These are phyloP conservation scores for Cladosporium sp. DNA, from an alignment of 2,329 filamentous ascomycete genomes.

Conservation along the genomic window DNA sequence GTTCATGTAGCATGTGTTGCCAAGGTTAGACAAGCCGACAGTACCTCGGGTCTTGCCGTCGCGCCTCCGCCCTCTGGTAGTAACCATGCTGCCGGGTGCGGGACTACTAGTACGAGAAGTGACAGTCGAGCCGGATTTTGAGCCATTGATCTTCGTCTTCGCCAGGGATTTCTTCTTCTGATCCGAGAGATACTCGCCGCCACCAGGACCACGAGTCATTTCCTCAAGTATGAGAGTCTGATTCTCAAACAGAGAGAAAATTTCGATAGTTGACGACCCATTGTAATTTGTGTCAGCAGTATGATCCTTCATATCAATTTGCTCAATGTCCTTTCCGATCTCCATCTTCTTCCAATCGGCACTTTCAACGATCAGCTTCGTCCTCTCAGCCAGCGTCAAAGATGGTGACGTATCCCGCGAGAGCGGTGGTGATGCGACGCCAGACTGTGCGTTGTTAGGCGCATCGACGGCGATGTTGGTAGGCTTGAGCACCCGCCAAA, in stretches of 20 bases:
- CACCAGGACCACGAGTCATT: constrained; percentile 52
- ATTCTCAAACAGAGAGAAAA: constrained; percentile 65
- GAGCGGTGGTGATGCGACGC: constrained; percentile 40
- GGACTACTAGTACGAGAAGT: constrained; percentile 64
- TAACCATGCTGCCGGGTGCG: constrained; percentile 49
- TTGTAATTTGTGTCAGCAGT: constrained; percentile 75
- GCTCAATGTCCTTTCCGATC: constrained; percentile 60
- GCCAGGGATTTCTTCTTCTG: constrained; percentile 29
- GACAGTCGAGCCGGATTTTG: constrained; percentile 38
- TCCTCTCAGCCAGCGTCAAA: constrained; percentile 41
- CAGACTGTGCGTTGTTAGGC: constrained; percentile 24
- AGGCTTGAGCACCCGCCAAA: constrained; percentile 64
- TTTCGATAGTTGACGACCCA: constrained; percentile 61
- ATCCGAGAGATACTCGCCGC: constrained; percentile 55
- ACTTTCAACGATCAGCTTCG: constrained; percentile 57
- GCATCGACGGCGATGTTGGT: constrained; percentile 26
- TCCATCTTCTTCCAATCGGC: constrained; percentile 60
- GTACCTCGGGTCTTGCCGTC: constrained; percentile 69
- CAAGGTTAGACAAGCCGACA: constrained; percentile 81
- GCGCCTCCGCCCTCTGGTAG: constrained; percentile 69
- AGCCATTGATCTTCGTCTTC: constrained; percentile 20
- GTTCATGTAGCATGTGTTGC: constrained; percentile 99
- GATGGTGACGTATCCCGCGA: constrained; percentile 43
- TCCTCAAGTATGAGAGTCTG: constrained; percentile 83
- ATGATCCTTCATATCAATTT: constrained; percentile 62